A percentile compares a stretch with the other conserved stretches of the same genome.
Conservation (phyloP, 192 early-diverging fungal genomes). For the Coemansia sp. region DNA sequence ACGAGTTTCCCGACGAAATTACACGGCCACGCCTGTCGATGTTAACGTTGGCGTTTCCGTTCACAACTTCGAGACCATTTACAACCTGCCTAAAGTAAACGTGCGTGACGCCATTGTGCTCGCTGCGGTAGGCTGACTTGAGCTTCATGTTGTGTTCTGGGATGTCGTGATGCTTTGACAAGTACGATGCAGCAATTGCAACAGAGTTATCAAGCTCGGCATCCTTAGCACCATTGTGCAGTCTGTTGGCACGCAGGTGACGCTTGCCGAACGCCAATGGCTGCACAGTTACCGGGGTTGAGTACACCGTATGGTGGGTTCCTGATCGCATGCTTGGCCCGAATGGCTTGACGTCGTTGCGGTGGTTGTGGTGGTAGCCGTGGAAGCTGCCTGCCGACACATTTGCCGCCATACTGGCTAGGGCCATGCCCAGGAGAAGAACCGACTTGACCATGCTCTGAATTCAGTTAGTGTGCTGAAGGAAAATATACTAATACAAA, state of each 20-base stretch:
- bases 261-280: slow-evolving; percentile 19
- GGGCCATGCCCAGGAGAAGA: slow-evolving; percentile 31
- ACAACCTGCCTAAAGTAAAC: slow-evolving; percentile 57
- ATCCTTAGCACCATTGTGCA: slow-evolving; percentile 12
- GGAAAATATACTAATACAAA: not conserved
- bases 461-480: not conserved
- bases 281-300: slow-evolving; percentile 20
- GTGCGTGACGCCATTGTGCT: slow-evolving; percentile 58
- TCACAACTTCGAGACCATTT: slow-evolving; percentile 54
- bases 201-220: slow-evolving; percentile 26
- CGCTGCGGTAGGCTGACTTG: slow-evolving; percentile 41
- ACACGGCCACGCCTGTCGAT: slow-evolving; percentile 23
- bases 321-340: slow-evolving; percentile 22
- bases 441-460: slow-evolving; percentile 43
- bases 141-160: slow-evolving; percentile 28
- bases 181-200: slow-evolving; percentile 33
- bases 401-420: slow-evolving; percentile 18
- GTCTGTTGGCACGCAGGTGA: slow-evolving; percentile 19
- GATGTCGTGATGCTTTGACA: slow-evolving; percentile 25
- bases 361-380: slow-evolving; percentile 40
- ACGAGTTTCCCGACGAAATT: slow-evolving; percentile 26
- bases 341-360: slow-evolving; percentile 38
- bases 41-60: slow-evolving; percentile 58
- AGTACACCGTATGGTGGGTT: slow-evolving; percentile 38
- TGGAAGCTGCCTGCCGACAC: slow-evolving; percentile 39